Conservation (phyloP, 768 basidiomycete genomes). For the Leccinum ochraceum region DNA sequence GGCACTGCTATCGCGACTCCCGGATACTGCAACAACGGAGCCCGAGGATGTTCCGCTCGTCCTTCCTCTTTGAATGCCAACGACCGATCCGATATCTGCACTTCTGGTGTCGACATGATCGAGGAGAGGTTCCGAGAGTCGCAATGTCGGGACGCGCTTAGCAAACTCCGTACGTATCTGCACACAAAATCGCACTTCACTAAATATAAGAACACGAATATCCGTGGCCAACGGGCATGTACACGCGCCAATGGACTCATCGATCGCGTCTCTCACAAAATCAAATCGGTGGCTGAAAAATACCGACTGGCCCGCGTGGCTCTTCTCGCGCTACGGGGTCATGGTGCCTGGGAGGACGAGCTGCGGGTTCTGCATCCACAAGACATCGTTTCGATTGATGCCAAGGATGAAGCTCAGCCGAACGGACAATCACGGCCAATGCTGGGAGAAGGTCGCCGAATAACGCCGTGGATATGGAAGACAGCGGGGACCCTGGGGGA, state of each 20-base stretch:
- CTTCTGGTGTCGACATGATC: neutral
- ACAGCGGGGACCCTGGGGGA: too few species aligned
- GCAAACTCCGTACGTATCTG: neutral
- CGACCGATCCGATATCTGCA: too few species aligned
- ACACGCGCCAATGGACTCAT: neutral
- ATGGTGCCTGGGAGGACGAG: neutral
- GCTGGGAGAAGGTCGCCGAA: too few species aligned
- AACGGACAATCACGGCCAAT: too few species aligned
- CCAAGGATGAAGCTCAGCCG: too few species aligned
- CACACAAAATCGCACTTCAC: neutral
- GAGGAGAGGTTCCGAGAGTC: neutral
- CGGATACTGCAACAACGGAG: neutral
- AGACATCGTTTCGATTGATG: neutral
- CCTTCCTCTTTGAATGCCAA: neutral
- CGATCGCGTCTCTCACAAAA: neutral
- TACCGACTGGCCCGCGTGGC: neutral
- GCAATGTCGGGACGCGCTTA: neutral
- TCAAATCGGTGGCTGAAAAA: neutral
- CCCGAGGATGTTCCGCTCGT: neutral
- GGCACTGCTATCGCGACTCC: too few species aligned
- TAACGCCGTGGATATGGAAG: too few species aligned
- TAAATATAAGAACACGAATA: neutral
- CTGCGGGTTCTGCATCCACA: neutral
- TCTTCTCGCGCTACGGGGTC: neutral
- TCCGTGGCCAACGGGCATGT: neutral